Percentiles rank a stretch among this genome's conserved stretches.
phyloP scores from a whole-genome alignment of 1,139 yeast genomes.

The Candida sp. region DNA sequence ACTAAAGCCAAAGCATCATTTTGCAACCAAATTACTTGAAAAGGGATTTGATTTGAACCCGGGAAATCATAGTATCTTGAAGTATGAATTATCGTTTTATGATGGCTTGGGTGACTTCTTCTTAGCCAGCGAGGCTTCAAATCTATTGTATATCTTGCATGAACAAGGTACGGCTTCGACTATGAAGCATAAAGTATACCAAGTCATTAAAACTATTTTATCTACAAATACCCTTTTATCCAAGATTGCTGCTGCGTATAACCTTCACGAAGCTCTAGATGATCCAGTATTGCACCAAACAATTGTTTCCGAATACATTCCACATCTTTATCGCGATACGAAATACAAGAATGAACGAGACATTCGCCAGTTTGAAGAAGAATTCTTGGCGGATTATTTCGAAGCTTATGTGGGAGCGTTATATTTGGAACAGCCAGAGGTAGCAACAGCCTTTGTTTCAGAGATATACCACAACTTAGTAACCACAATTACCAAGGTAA shows the following conservation, averaged over 20 bases:
- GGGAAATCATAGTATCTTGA: constrained; percentile 20
- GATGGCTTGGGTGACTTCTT: constrained; percentile 46
- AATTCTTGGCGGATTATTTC: constrained; percentile 42
- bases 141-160: constrained; percentile 27
- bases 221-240: constrained; percentile 41
- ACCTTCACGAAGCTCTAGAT: constrained; percentile 31
- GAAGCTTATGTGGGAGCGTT: constrained; percentile 46
- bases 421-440: constrained; percentile 35
- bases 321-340: constrained; percentile 17
- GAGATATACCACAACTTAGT: constrained; percentile 30
- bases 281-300: constrained; percentile 23
- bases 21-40: constrained; percentile 20
- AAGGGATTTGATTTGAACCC: constrained; percentile 13
- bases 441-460: constrained; percentile 32
- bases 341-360: constrained; percentile 16
- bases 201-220: constrained; percentile 30
- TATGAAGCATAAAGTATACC: constrained; percentile 24
- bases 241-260: constrained; percentile 35
- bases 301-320: constrained; percentile 20
- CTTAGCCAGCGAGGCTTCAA: constrained; percentile 37
- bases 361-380: constrained; percentile 35
- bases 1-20: constrained; percentile 24
- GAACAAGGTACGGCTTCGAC: constrained; percentile 7
- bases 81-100: constrained; percentile 37
- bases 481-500: constrained; percentile 12